Evolutionary conservation across 2,329 filamentous ascomycete species (phyloP), one percentile per base, ranked within the genome.

Genomic region (Byssoonygena ceratinophila): DNA sequence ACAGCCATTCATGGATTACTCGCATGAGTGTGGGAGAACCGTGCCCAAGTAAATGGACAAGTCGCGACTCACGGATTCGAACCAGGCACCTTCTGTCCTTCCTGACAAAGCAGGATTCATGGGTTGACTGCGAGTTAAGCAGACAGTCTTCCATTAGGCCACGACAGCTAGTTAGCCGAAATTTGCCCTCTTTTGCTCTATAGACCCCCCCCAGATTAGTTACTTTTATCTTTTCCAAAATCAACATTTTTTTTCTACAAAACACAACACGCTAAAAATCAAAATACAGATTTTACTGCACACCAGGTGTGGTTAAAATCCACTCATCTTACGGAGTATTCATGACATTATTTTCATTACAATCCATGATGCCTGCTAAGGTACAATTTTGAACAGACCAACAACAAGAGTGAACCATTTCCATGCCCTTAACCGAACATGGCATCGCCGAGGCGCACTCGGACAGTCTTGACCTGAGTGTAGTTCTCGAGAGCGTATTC

Each of bases 1-100:
- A 60, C 70, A 76, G 70, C 75, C 48, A 68, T 34, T 77, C 76
- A 71, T 69, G 68, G 72, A 74, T 73, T 78, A 70, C 75, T 73
- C 72, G 64, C 67, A 70, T 73, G 76, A 77, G 76, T 78, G 68
- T 65, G 55, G 55, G 53, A 58, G 53, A 55, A 55, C 40, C 27
- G 9, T 8, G n/a, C 23, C 22, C 22, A 32, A 18, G 22, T n/a
- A n/a, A n/a, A n/a, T n/a, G n/a, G n/a, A n/a, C n/a, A 44, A 68
- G 64, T 68, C 67, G 68, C 72, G 71, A 71, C 71, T 75, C 74
- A 68, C 63, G 67, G 70, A 68, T 74, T 76, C 75, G 74, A 76
- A 75, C 73, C 70, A 73, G 76, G 74, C 74, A 75, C 64, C 64
- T 63, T 53, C 44, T 18, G 41, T 50, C 29, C 34, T 8, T 34